phyloP scores from a whole-genome alignment of 805 yeast species.

The Barnettozyma salicaria region DNA sequence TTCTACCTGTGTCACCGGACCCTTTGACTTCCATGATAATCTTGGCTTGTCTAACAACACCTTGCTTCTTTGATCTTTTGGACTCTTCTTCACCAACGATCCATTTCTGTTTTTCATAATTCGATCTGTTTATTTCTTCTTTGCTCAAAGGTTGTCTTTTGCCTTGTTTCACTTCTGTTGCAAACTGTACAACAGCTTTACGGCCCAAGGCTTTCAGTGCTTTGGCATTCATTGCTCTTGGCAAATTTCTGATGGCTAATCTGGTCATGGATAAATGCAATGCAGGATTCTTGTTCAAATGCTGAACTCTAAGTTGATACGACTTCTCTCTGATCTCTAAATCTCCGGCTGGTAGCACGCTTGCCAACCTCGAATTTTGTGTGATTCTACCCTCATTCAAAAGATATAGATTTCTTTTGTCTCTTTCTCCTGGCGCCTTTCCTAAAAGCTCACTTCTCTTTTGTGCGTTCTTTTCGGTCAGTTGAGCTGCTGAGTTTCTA shows the following conservation, averaged over 20 bases:
- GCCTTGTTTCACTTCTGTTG: constrained; percentile 73
- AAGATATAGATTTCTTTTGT: constrained; percentile 77
- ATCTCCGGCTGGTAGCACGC: constrained; percentile 60
- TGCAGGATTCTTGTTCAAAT: constrained; percentile 83
- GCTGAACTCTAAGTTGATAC: constrained; percentile 78
- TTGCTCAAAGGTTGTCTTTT: constrained; percentile 79
- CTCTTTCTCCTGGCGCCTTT: constrained; percentile 71
- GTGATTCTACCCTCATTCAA: constrained; percentile 93
- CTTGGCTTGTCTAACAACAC: constrained; percentile 91
- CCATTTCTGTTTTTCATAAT: constrained; percentile 50
- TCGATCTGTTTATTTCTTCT: constrained; percentile 82
- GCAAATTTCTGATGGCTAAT: constrained; percentile 89
- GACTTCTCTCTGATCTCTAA: constrained; percentile 86
- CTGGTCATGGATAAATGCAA: constrained; percentile 91
- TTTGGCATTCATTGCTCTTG: constrained; percentile 85
- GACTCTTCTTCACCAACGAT: constrained; percentile 38
- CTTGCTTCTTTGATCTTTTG: constrained; percentile 67
- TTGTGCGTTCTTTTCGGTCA: constrained; percentile 66
- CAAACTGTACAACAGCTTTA: constrained; percentile 90
- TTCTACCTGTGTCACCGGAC: constrained; percentile 78
- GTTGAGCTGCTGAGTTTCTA: constrained; percentile 69
- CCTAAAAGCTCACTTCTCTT: constrained; percentile 76
- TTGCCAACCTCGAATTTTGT: constrained; percentile 71
- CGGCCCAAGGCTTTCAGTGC: constrained; percentile 88
- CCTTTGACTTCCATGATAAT: constrained; percentile 90